Evolutionary conservation across 2,329 filamentous ascomycete genomes (phyloP).

Genomic region (Aureobasidium pullulans): DNA sequence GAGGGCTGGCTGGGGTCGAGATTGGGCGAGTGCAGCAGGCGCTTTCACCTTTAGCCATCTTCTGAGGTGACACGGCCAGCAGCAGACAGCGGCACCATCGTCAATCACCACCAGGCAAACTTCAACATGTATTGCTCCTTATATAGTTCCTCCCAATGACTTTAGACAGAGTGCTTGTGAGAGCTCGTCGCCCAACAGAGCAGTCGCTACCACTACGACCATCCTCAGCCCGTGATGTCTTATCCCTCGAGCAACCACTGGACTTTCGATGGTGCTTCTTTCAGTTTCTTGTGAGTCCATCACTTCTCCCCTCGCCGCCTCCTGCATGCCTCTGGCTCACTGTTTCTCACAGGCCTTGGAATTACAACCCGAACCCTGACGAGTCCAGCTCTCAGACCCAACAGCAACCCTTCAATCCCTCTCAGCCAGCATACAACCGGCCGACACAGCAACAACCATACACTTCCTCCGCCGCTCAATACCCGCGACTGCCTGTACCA

Average conservation of each 20-base stretch:
- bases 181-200: not conserved
- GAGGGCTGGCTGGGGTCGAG: not conserved
- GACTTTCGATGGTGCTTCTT: not conserved
- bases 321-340: not conserved
- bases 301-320: not conserved
- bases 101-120: slow-evolving; percentile 6
- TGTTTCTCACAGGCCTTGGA: not conserved
- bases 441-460: not conserved
- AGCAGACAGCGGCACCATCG: not conserved
- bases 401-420: not conserved
- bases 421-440: not conserved
- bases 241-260: not conserved
- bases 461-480: not conserved
- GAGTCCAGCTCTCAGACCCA: not conserved
- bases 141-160: not conserved
- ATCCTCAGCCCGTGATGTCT: slow-evolving; percentile 1
- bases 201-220: not conserved
- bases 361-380: not conserved
- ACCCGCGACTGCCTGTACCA: not conserved
- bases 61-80: not conserved
- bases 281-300: not conserved
- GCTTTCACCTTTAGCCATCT: not conserved
- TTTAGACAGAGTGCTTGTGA: not conserved
- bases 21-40: not conserved
- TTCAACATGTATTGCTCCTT: not conserved